Conservation (phyloP, 768 basidiomycete genomes). For the Trametes maxima region DNA sequence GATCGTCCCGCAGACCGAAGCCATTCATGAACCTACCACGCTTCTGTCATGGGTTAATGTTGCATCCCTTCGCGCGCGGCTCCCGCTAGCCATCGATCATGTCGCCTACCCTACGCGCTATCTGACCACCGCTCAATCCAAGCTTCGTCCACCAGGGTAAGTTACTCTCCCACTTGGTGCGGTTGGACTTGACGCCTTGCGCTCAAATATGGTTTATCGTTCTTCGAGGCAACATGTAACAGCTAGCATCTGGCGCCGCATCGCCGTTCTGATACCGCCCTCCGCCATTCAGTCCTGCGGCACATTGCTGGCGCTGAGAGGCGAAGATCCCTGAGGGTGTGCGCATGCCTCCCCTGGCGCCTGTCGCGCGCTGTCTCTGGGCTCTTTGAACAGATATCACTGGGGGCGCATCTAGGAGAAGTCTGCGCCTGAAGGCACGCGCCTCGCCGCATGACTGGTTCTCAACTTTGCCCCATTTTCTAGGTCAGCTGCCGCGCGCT, state of each 20-base stretch:
- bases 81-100: background rate
- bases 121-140: background rate
- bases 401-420: background rate
- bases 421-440: slow-evolving; percentile 1
- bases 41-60: slow-evolving; percentile 7
- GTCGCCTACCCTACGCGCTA: background rate
- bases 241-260: slow-evolving; percentile 1
- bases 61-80: background rate
- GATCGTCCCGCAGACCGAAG: slow-evolving; percentile 12
- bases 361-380: background rate
- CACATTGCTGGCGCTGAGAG: slow-evolving; percentile 11
- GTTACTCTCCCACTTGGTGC: background rate
- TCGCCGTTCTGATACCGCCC: slow-evolving; percentile 11
- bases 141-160: background rate
- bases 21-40: slow-evolving; percentile 3
- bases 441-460: slow-evolving; percentile 1
- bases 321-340: slow-evolving; percentile 17
- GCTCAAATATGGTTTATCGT: background rate
- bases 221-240: background rate
- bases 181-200: background rate
- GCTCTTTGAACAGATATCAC: background rate
- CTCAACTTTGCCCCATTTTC: slow-evolving; percentile 4
- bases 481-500: slow-evolving; percentile 16
- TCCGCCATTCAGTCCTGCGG: background rate
- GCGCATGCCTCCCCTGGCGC: background rate